A percentile compares a stretch with the other conserved stretches of the same genome.
phyloP scores from a whole-genome alignment of 805 yeast species.

The Saccharomyces paradoxus region DNA sequence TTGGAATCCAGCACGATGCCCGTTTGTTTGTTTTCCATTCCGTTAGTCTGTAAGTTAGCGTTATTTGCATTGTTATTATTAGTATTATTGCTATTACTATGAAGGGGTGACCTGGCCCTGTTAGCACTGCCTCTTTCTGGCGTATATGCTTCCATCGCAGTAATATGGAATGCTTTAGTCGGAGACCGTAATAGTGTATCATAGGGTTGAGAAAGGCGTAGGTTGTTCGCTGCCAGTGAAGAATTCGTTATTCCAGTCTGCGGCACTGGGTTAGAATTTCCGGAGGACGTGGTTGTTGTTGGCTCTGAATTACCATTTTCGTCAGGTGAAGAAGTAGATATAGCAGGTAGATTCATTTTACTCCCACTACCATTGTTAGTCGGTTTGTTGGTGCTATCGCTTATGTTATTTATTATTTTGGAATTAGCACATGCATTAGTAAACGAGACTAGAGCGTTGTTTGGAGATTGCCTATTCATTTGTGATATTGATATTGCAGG shows the following conservation, averaged over 20 bases:
- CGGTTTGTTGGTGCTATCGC: conserved; percentile 5
- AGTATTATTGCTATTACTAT: conserved; percentile 2
- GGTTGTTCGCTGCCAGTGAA: conserved; percentile 7
- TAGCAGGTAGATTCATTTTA: background rate
- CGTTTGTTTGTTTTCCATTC: background rate
- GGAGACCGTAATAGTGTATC: conserved; percentile 30
- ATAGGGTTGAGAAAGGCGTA: conserved; percentile 19
- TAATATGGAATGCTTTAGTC: conserved; percentile 37
- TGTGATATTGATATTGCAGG: conserved; percentile 9
- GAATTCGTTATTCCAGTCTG: conserved; percentile 4
- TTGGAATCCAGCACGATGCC: background rate
- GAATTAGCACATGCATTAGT: conserved; percentile 1
- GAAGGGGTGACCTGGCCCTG: conserved; percentile 14
- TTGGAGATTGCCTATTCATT: conserved; percentile 7
- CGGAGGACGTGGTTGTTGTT: conserved; percentile 12
- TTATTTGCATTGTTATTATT: background rate
- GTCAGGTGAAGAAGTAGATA: background rate
- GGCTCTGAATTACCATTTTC: conserved; percentile 1
- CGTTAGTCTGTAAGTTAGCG: background rate
- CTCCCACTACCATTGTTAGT: conserved; percentile 10
- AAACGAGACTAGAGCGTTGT: conserved; percentile 14
- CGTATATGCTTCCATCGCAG: conserved; percentile 55
- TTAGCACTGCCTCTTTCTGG: conserved; percentile 46
- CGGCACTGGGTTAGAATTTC: conserved; percentile 3
- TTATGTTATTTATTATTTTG: conserved; percentile 2